These are phyloP conservation scores for Alternaria conjuncta DNA, from an alignment of 2,329 filamentous ascomycete genomes.

Conservation along the genomic window DNA sequence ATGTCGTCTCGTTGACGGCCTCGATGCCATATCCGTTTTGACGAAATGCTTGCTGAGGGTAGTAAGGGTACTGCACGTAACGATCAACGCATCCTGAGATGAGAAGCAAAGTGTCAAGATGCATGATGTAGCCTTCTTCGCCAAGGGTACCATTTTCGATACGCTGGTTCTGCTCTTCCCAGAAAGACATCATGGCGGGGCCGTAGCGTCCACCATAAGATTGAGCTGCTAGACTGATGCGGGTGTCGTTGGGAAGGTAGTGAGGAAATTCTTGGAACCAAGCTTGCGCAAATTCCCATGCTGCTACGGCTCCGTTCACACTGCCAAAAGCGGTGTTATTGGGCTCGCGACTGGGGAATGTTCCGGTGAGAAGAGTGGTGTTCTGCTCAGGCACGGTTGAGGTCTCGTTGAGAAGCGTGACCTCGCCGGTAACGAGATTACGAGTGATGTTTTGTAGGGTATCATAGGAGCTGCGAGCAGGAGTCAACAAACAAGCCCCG, in stretches of 20 bases:
- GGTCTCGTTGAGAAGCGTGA: conserved; percentile 19
- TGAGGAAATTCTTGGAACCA: conserved; percentile 33
- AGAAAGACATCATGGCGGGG: conserved; percentile 20
- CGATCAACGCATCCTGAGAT: conserved; percentile 17
- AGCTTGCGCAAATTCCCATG: conserved; percentile 28
- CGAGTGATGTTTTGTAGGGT: conserved; percentile 26
- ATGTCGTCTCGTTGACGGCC: conserved; percentile 20
- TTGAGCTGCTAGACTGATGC: conserved; percentile 26
- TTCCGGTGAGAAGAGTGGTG: conserved; percentile 23
- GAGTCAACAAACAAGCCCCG: neutral
- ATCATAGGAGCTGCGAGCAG: conserved; percentile 53
- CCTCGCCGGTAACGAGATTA: conserved; percentile 19
- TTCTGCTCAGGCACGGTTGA: conserved; percentile 23
- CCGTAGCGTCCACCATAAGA: conserved; percentile 21
- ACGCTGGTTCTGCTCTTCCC: conserved; percentile 21
- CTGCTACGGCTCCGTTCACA: conserved; percentile 24
- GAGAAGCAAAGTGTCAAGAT: conserved; percentile 17
- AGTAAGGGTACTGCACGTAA: conserved; percentile 18
- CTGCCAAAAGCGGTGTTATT: conserved; percentile 27
- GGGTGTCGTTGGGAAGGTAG: conserved; percentile 24
- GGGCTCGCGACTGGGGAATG: conserved; percentile 20
- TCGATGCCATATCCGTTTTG: conserved; percentile 17
- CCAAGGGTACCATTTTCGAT: conserved; percentile 15
- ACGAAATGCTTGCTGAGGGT: conserved; percentile 17
- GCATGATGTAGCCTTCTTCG: conserved; percentile 15